phyloP scores from a whole-genome alignment of 1,139 yeast species.

The Taphrina communis region DNA sequence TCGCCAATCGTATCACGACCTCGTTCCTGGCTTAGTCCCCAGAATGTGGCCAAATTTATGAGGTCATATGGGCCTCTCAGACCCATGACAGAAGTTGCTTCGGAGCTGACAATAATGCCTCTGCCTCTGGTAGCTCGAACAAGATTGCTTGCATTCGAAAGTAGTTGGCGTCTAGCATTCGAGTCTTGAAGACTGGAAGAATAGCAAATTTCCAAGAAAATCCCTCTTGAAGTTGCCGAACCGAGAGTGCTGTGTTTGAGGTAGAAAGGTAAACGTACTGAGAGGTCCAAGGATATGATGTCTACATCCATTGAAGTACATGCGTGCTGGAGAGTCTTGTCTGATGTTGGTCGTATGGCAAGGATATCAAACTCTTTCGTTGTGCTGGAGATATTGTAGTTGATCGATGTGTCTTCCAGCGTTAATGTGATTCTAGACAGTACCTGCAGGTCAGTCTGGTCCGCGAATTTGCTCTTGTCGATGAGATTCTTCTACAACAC shows the following conservation, averaged over 20 bases:
- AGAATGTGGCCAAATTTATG: constrained; percentile 65
- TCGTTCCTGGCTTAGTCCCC: constrained; percentile 71
- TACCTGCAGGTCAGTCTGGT: constrained; percentile 7
- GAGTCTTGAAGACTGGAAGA: constrained; percentile 59
- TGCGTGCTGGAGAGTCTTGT: constrained; percentile 76
- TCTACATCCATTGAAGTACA: constrained; percentile 78
- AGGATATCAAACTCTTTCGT: constrained; percentile 67
- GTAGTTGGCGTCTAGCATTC: constrained; percentile 61
- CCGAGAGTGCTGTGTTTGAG: constrained; percentile 84
- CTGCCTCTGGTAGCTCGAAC: constrained; percentile 82
- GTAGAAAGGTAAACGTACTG: constrained; percentile 71
- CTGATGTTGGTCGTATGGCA: constrained; percentile 80
- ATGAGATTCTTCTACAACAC: not conserved
- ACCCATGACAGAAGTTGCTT: constrained; percentile 65
- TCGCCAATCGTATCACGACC: constrained; percentile 66
- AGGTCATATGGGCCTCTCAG: constrained; percentile 73
- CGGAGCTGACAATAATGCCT: constrained; percentile 80
- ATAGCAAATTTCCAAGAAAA: constrained; percentile 80
- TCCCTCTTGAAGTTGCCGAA: constrained; percentile 80
- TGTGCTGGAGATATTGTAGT: constrained; percentile 30
- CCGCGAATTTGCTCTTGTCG: not conserved
- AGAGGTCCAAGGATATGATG: constrained; percentile 72
- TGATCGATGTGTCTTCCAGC: constrained; percentile 31
- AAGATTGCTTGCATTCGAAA: constrained; percentile 73
- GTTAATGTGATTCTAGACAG: constrained; percentile 20